Evolutionary conservation across 306 rosid species (phyloP), one percentile per base, ranked within the genome.

Genomic region (Vigna reflexopilosa): DNA sequence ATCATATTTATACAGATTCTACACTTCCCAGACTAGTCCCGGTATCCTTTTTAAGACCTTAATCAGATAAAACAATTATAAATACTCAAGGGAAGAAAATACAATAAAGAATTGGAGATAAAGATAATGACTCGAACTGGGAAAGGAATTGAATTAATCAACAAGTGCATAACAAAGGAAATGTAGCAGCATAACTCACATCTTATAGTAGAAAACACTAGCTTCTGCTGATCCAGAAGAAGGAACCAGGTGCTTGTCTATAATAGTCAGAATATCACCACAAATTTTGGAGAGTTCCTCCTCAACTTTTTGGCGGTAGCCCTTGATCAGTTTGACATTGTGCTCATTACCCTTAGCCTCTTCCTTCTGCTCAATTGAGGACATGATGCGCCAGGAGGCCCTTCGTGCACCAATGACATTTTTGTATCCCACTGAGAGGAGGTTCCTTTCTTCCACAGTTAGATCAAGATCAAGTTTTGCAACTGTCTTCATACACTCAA

Each of bases 311-410:
- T 88, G 95, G 89, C 97, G 87, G 86, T 94, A 94, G 78, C 87
- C 70, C 87, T 90, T 90, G 75, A 94, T 92, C 86, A 89, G 86
- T 81, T 87, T 94, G 67, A 94, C 98, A 79, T 94, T 92, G 81
- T 89, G 77, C 73, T 94, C 98, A 62, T 94, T 94, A 44, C 95
- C 94, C 85, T 94, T 94, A 10, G 97, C 85, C 86, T 94, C 98
- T 85, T 94, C 98, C 88, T 90, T 94, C 83, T 94, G 98, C 87
- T 94, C 97, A 81, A 94, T 94, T 52, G 98, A 94, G 50, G 98
- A 92, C 98, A 94, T 94, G 30, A 94, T 94, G 20, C 98, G 97
- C 98, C 98, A 94, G 6, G 98, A 94, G 62, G 98, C 98, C 72
- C 98, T 81, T 48, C 97, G 76, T 49, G 98, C 98, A 69, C 98